Evolutionary conservation across 371 early-diverging fungal genomes (phyloP), one percentile per base, ranked within the genome.

Genomic region (Mucor piriformis): DNA sequence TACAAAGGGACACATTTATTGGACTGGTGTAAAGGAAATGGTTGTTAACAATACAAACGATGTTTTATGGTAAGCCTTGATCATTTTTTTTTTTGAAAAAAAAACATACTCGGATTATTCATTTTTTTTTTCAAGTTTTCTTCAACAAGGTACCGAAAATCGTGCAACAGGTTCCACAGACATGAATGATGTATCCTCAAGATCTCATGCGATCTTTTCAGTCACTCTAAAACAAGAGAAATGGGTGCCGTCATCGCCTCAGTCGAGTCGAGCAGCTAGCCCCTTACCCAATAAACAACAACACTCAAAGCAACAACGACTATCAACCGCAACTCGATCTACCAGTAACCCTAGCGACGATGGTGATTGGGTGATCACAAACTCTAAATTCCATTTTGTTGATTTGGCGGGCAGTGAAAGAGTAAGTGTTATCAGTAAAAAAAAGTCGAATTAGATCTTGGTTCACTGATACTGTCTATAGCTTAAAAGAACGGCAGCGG

Each of bases 341-440:
- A 54, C 38, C 35, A 33, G n/a, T 27, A 25, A 24, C 16, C 50
- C 23, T 29, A 63, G 68, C 18, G 76, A 72, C n/a, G 79, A 75
- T 12, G 70, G 77, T 3, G 78, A 82, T 24, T 79, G 82, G 72
- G 57, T 85, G 15, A 66, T 72, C 12, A 68, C 91, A 29, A 78
- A 79, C 15, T 90, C 92, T 21, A 98, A 97, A 71, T 94, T 97
- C 62, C 93, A 96, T 67, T 99, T 99, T 86, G 99, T 99, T 13
- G 99, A 99, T 83, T 79, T 99, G 64, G 99, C 99, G 33, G 99
- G 99, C 23, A 93, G 94, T 38, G 99, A 99, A 73, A 86, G 99
- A 55, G 82, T 82, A 73, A 44, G 13, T 37, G 27, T 8, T 29
- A 29, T 29, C n/a, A n/a, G 29, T 8, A 29, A 29, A 4, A 29